These are phyloP conservation scores for Quercus agrifolia DNA, from an alignment of 306 rosid species.

Conservation along the genomic window DNA sequence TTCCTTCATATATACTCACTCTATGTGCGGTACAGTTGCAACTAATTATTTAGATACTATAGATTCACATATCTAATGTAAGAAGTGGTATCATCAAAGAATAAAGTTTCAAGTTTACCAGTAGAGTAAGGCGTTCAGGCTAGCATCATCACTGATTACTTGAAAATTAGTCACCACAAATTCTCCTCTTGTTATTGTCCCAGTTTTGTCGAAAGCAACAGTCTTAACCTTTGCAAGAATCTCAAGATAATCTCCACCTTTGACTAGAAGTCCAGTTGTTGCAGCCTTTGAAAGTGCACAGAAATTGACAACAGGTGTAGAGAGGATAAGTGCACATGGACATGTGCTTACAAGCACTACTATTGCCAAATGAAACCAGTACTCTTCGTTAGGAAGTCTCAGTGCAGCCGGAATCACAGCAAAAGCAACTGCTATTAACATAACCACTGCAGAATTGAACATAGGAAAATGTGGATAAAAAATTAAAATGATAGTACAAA, in stretches of 20 bases:
- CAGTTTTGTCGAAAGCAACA: conserved; percentile 90
- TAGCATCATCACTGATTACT: conserved; percentile 53
- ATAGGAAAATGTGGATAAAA: conserved; percentile 10
- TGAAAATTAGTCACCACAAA: conserved; percentile 62
- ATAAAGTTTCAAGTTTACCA: conserved; percentile 44
- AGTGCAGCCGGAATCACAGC: conserved; percentile 61
- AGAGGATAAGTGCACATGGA: conserved; percentile 89
- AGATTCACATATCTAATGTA: too few relatives aligned
- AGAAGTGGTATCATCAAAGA: background rate
- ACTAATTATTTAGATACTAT: too few relatives aligned
- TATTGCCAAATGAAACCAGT: conserved; percentile 82
- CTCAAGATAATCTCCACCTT: conserved; percentile 87
- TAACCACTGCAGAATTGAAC: conserved; percentile 53
- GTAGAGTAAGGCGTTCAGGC: conserved; percentile 56
- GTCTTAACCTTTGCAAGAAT: conserved; percentile 65
- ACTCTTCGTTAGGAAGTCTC: conserved; percentile 36
- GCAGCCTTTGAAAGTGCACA: conserved; percentile 95
- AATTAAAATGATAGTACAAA: background rate
- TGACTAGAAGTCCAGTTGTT: conserved; percentile 74
- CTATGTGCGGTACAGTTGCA: too few relatives aligned
- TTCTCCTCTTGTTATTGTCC: conserved; percentile 89
- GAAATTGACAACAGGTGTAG: conserved; percentile 90
- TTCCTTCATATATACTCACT: background rate
- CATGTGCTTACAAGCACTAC: conserved; percentile 91
- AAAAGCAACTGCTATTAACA: conserved; percentile 44